phyloP scores from a whole-genome alignment of 164 flowering plant species.

The Vitis labrusca region DNA sequence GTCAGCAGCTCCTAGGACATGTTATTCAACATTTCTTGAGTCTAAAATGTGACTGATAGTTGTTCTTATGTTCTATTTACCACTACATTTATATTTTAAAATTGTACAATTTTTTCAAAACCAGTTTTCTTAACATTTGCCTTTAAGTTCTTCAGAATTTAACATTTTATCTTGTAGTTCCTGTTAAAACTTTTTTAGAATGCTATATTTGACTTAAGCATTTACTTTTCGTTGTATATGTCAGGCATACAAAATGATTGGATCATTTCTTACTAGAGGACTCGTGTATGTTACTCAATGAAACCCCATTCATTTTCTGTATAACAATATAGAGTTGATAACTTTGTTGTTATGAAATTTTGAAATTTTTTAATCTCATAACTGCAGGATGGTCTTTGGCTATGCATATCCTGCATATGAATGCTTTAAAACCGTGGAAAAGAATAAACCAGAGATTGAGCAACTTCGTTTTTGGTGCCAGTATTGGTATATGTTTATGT shows the following conservation, averaged over 20 bases:
- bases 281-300: conserved; percentile 62
- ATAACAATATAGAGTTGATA: neutral
- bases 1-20: too few relatives aligned
- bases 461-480: conserved; percentile 98
- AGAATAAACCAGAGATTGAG: conserved; percentile 89
- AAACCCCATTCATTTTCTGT: neutral
- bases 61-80: too few relatives aligned
- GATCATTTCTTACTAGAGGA: conserved; percentile 83
- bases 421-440: conserved; percentile 89
- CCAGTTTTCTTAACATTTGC: too few relatives aligned
- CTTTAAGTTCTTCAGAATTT: too few relatives aligned
- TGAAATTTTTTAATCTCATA: neutral
- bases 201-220: conserved; percentile 1
- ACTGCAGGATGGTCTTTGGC: conserved; percentile 81
- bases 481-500: conserved; percentile 60
- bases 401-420: conserved; percentile 98
- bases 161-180: too few relatives aligned
- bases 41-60: too few relatives aligned
- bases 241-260: conserved; percentile 68
- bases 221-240: conserved; percentile 3
- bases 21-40: too few relatives aligned
- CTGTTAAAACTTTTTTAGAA: too few relatives aligned
- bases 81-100: too few relatives aligned
- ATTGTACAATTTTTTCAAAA: too few relatives aligned
- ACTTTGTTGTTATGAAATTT: neutral